phyloP scores from a whole-genome alignment of 2,329 filamentous ascomycete species.

The Aspergillus sp. region DNA sequence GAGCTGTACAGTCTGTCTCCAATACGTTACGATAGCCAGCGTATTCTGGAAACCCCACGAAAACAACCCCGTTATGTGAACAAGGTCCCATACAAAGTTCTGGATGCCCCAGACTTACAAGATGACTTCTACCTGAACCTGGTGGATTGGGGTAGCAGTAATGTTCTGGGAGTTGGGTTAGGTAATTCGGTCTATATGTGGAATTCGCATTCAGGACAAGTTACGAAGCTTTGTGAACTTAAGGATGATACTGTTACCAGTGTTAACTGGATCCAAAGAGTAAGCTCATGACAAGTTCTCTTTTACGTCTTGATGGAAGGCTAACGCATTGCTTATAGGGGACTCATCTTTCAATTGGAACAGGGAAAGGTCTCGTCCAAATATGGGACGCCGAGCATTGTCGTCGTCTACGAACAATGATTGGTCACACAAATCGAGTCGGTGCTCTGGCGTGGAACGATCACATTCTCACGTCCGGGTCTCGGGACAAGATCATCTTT shows the following conservation, averaged over 20 bases:
- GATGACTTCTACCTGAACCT: conserved; percentile 98
- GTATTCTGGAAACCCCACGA: conserved; percentile 83
- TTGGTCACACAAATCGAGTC: conserved; percentile 86
- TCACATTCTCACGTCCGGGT: conserved; percentile 92
- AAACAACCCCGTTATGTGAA: conserved; percentile 84
- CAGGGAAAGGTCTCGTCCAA: conserved; percentile 86
- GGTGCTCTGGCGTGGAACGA: conserved; percentile 96
- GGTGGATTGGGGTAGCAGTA: conserved; percentile 95
- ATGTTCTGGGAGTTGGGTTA: conserved; percentile 86
- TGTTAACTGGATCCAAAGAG: conserved; percentile 94
- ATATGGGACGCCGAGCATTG: conserved; percentile 94
- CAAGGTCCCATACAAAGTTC: conserved; percentile 95
- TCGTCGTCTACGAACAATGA: conserved; percentile 87
- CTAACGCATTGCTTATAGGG: conserved; percentile 45
- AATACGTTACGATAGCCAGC: conserved; percentile 85
- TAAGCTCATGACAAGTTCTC: conserved; percentile 24
- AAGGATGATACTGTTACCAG: conserved; percentile 92
- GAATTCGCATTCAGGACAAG: conserved; percentile 85
- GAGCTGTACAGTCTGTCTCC: conserved; percentile 95
- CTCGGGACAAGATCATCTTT: conserved; percentile 85
- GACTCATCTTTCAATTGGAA: conserved; percentile 91
- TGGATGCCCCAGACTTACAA: conserved; percentile 90
- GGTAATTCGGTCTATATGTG: conserved; percentile 96
- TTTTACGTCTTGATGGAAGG: conserved; percentile 2
- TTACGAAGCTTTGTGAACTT: conserved; percentile 88